Conservation (phyloP, 441 rosid genomes). For the Eruca vesicaria region DNA sequence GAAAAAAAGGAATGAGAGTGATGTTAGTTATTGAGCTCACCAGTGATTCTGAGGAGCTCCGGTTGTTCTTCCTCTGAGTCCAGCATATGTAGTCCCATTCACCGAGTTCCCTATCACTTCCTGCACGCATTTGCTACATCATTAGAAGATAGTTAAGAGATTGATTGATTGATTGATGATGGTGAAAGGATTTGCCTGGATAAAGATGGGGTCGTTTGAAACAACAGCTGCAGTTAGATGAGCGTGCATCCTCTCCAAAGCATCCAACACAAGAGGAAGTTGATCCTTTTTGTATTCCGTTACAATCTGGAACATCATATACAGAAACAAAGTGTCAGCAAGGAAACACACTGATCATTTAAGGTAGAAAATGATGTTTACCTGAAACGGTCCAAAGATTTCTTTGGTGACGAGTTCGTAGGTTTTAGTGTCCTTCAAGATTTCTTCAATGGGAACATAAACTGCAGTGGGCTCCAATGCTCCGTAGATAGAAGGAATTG, state of each 20-base stretch:
- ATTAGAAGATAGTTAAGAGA: background rate
- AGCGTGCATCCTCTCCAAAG: slow-evolving; percentile 91
- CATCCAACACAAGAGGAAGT: slow-evolving; percentile 74
- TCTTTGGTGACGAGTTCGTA: slow-evolving; percentile 82
- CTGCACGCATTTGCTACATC: slow-evolving; percentile 41
- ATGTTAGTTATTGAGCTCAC: slow-evolving; percentile 33
- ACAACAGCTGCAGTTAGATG: slow-evolving; percentile 96
- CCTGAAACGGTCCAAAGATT: slow-evolving; percentile 99
- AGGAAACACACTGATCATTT: background rate
- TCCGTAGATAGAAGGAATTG: slow-evolving; percentile 88
- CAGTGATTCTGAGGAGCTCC: slow-evolving; percentile 99
- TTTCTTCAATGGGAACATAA: slow-evolving; percentile 86
- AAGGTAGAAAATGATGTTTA: slow-evolving; percentile 13
- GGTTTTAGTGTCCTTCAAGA: slow-evolving; percentile 57
- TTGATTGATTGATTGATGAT: background rate
- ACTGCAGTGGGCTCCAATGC: slow-evolving; percentile 90
- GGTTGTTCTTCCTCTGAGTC: slow-evolving; percentile 92
- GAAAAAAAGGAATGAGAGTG: too few relatives aligned
- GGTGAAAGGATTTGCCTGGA: slow-evolving; percentile 56
- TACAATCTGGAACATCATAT: slow-evolving; percentile 56
- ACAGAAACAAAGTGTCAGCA: background rate
- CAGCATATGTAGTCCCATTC: slow-evolving; percentile 96
- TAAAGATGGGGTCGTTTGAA: slow-evolving; percentile 81
- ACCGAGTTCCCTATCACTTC: slow-evolving; percentile 88
- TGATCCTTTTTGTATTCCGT: slow-evolving; percentile 81